Base-by-base conservation (phyloP, 129 eudicot species). In the Helianthus tuberosus region DNA sequence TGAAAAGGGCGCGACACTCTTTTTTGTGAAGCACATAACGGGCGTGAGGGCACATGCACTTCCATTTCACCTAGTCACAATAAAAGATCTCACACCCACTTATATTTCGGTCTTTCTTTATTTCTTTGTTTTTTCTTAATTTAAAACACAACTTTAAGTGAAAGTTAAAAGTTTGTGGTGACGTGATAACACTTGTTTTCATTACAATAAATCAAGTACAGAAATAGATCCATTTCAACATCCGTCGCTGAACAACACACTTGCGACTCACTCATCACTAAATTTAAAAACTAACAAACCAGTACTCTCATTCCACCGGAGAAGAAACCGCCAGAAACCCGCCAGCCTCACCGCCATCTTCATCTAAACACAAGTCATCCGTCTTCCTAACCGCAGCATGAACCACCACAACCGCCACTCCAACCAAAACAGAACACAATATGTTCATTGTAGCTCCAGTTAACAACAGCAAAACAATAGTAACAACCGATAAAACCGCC, bases 351-450 rank as follows among this genome's bases (percentile, higher is more conserved):
- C 76, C 82, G 1, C 84, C 84, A 32, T 88, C 96, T 69, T 86
- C 96, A 17, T 86, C 96, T 52, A 80, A 44, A 15, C 15, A 66
- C 90, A 84, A 83, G 65, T 91, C 88, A 29, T 91, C 96, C 6
- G 90, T 88, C 82, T 79, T 85, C 85, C 97, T 89, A 15, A 86
- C 25, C 49, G 58, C 77, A 5, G 88, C 87, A 64, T 91, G 94
- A 64, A 91, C 36, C 80, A 81, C 23, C 54, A 91, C 90, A 51
- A 88, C 73, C 81, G 53, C 88, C 32, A 63, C 73, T 6, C 88
- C 92, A 43, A 82, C 68, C 76, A 77, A 27, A 74, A 89, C 65
- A 20, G 97, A 47, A 62, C 68, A 23, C 23, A 91, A 2, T 12
- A 91, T 79, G 14, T 86, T 81, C 11, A 54, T 5, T 39, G 84